phyloP scores from a whole-genome alignment of 306 rosid species.

The Vigna reflexopilosa region DNA sequence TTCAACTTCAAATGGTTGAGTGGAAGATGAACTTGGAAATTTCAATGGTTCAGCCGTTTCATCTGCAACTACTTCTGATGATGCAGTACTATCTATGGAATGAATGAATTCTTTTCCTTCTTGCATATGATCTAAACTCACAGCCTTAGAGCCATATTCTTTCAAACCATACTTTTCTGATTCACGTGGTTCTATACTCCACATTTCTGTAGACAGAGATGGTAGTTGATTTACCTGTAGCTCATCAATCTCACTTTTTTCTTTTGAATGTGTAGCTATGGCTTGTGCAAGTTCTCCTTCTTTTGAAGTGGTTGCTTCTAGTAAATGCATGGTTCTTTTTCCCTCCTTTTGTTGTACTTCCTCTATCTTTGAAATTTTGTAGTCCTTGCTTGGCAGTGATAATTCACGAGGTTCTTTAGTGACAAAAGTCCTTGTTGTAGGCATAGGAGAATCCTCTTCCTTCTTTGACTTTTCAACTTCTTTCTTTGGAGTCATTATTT shows the following conservation, averaged over 20 bases:
- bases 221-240: background rate
- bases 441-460: constrained; percentile 9
- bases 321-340: background rate
- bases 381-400: constrained; percentile 35
- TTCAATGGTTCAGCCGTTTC: constrained; percentile 25
- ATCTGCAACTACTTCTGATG: constrained; percentile 20
- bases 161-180: background rate
- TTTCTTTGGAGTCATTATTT: constrained; percentile 25
- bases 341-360: constrained; percentile 19
- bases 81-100: constrained; percentile 11
- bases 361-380: constrained; percentile 19
- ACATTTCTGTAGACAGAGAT: background rate
- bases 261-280: background rate
- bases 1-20: constrained; percentile 32
- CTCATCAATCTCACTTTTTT: constrained; percentile 35
- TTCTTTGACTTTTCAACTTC: constrained; percentile 25
- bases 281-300: constrained; percentile 13
- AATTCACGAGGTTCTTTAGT: constrained; percentile 32
- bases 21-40: background rate
- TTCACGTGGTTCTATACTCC: constrained; percentile 3
- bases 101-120: constrained; percentile 12
- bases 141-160: background rate
- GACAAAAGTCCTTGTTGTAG: background rate
- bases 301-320: constrained; percentile 11
- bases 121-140: background rate